A percentile compares a stretch with the other conserved stretches of the same genome.
Conservation (phyloP, 441 rosid species). For the Syzygium syzygioides region DNA sequence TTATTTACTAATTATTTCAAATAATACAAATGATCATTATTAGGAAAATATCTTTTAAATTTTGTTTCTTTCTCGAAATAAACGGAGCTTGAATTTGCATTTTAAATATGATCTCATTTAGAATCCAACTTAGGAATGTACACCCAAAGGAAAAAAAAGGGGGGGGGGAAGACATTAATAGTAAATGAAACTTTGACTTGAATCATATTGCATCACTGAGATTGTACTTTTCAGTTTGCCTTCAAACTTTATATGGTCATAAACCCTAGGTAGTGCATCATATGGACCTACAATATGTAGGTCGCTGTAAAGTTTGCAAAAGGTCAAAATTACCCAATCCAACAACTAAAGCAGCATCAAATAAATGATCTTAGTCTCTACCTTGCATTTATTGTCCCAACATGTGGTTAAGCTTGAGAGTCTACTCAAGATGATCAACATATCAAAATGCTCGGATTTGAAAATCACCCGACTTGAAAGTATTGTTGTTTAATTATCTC, state of each 20-base stretch:
- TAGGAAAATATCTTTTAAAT: too few relatives aligned
- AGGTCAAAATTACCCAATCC: not conserved
- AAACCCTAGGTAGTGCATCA: not conserved
- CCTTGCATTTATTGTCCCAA: not conserved
- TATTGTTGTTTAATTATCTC: not conserved
- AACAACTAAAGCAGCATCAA: not conserved
- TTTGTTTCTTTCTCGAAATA: too few relatives aligned
- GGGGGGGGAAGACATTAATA: not conserved
- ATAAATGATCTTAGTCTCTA: not conserved
- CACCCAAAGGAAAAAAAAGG: not conserved
- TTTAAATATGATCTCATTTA: not conserved
- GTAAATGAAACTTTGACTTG: not conserved
- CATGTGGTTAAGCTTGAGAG: not conserved
- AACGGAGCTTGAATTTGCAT: not conserved
- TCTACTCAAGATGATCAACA: not conserved
- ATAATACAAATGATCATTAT: too few relatives aligned
- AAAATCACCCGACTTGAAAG: not conserved
- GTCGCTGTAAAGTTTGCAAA: not conserved
- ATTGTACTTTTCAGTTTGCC: not conserved
- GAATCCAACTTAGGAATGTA: not conserved
- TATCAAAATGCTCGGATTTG: not conserved
- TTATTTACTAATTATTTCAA: too few relatives aligned
- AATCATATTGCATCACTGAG: not conserved
- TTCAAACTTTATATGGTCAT: not conserved
- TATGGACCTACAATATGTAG: not conserved